Evolutionary conservation across 2,329 filamentous ascomycete genomes (phyloP).

Genomic region (Neurospora sp.): DNA sequence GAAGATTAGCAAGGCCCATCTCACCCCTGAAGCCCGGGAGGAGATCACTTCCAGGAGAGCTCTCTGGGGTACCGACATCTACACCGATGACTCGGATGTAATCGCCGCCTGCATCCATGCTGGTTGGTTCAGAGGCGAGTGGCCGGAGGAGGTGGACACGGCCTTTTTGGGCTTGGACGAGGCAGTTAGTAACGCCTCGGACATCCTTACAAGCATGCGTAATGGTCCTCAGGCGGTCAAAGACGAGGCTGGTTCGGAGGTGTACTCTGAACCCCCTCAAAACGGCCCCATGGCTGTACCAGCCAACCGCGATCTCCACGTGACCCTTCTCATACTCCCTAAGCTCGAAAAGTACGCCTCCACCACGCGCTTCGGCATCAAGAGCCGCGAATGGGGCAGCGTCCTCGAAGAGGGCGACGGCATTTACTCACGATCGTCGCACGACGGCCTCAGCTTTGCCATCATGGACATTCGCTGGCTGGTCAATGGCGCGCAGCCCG

Average conservation of each 20-base stretch:
- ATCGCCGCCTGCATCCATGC: constrained; percentile 88
- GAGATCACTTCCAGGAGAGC: constrained; percentile 74
- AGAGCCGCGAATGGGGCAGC: constrained; percentile 68
- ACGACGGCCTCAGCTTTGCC: constrained; percentile 87
- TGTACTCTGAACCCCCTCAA: constrained; percentile 38
- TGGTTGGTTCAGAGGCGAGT: constrained; percentile 86
- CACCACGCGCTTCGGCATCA: constrained; percentile 69
- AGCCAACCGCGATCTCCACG: constrained; percentile 67
- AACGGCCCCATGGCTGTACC: constrained; percentile 56
- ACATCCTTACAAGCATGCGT: background rate
- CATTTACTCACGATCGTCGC: constrained; percentile 28
- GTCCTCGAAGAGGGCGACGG: constrained; percentile 33
- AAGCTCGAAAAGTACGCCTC: constrained; percentile 66
- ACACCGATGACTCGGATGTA: constrained; percentile 91
- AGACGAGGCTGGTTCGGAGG: background rate
- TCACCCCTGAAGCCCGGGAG: constrained; percentile 61
- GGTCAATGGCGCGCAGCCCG: constrained; percentile 57
- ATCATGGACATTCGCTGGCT: constrained; percentile 78
- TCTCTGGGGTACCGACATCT: constrained; percentile 89
- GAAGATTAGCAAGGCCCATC: constrained; percentile 71
- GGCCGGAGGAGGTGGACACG: constrained; percentile 67
- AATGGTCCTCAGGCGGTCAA: background rate
- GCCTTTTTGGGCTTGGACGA: constrained; percentile 51
- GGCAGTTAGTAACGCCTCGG: constrained; percentile 14
- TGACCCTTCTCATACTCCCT: constrained; percentile 78